Conservation (phyloP, 352 stramenopile genomes). For the Halophytophthora polymorphica region DNA sequence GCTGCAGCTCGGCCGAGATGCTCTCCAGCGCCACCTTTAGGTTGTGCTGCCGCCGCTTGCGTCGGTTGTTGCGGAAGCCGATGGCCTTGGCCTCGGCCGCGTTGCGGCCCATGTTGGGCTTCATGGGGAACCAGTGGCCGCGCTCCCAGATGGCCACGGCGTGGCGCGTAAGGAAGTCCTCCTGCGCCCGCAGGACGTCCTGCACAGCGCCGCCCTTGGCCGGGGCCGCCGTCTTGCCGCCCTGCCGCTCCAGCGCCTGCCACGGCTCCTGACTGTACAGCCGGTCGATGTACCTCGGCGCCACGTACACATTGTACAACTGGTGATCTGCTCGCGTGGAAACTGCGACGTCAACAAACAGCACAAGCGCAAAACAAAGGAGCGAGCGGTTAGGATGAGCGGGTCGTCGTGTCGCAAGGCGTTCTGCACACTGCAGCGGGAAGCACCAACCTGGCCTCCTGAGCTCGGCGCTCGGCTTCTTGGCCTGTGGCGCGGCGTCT, state of each 20-base stretch:
- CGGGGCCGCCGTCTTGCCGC: conserved; percentile 22
- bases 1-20: conserved; percentile 19
- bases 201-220: conserved; percentile 13
- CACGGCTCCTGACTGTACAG: conserved; percentile 12
- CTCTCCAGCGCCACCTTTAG: conserved; percentile 35
- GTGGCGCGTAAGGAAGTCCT: conserved; percentile 33
- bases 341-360: neutral
- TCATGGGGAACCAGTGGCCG: conserved; percentile 50
- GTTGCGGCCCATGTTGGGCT: conserved; percentile 33
- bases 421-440: neutral
- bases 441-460: neutral
- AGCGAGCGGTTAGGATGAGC: neutral
- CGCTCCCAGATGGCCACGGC: conserved; percentile 45
- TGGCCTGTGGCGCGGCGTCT: neutral
- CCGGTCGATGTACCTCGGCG: conserved; percentile 14
- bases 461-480: neutral
- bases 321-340: neutral
- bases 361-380: neutral
- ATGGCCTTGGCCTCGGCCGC: conserved; percentile 26
- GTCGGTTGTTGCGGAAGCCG: conserved; percentile 28
- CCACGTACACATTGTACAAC: conserved; percentile 21
- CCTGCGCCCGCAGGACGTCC: conserved; percentile 22
- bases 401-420: neutral
- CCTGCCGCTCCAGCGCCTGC: conserved; percentile 9
- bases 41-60: conserved; percentile 37